Evolutionary conservation across 345 rosid species (phyloP).

Genomic region (Rubroshorea leprosula): DNA sequence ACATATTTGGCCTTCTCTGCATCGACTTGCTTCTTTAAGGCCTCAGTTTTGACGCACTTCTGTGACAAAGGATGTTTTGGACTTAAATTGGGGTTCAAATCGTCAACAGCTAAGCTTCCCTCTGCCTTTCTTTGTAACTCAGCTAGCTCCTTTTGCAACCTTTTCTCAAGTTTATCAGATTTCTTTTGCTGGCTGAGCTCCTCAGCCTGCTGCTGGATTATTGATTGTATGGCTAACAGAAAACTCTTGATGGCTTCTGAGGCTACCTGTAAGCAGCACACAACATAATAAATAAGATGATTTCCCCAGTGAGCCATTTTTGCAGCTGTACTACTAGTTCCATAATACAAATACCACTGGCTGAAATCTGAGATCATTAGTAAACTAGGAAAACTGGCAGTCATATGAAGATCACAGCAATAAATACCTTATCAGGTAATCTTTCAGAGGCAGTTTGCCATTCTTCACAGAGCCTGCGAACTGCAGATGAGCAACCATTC

Average conservation of each 20-base stretch:
- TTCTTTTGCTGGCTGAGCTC: conserved; percentile 50
- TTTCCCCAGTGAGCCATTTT: too few relatives aligned
- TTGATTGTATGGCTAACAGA: conserved; percentile 46
- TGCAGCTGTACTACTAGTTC: too few relatives aligned
- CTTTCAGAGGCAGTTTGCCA: conserved; percentile 61
- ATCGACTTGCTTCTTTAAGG: conserved; percentile 49
- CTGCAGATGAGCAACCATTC: conserved; percentile 37
- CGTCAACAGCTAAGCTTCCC: conserved; percentile 31
- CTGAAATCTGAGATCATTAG: too few relatives aligned
- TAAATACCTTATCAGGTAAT: conserved; percentile 69
- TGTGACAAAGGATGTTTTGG: conserved; percentile 64
- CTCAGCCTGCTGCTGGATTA: conserved; percentile 56
- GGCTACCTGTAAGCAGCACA: conserved; percentile 41
- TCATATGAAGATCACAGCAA: neutral
- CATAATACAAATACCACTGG: too few relatives aligned
- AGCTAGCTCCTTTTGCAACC: conserved; percentile 62
- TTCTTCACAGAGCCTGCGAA: conserved; percentile 53
- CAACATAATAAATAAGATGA: conserved; percentile 3
- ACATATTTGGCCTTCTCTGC: conserved; percentile 48
- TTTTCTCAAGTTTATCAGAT: conserved; percentile 50
- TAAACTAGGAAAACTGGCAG: neutral
- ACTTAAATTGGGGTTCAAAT: conserved; percentile 29
- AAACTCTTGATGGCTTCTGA: conserved; percentile 64
- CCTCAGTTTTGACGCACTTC: conserved; percentile 56
- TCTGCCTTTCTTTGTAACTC: conserved; percentile 60